Base-by-base conservation (phyloP, 2,329 filamentous ascomycete species). In the Drechslerella dactyloides region DNA sequence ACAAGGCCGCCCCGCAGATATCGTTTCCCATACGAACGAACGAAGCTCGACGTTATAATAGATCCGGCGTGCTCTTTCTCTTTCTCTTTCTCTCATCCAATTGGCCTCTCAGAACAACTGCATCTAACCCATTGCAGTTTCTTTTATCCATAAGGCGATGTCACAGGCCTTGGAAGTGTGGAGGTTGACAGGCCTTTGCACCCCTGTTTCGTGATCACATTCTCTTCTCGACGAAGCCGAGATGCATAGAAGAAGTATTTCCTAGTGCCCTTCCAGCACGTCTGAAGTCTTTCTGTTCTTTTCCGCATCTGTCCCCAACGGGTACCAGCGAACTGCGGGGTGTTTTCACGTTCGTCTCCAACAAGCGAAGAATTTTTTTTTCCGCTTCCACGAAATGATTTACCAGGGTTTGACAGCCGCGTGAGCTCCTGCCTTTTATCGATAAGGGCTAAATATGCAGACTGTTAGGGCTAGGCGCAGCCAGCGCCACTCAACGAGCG, bases 201-300 rank as follows among this genome's bases (percentile, higher is more conserved):
- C 33, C 55, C 68, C 24, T 72, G 68, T 72, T 60, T 72, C 68
- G 68, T 72, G 68, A 72, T 72, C 68, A 59, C 37, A 51, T 65
- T 48, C 44, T 21, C 8, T 51, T 48, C 59, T 55, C 60, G 68
- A 72, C 68, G 53, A 69, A 40, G 17, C 55, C 60, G 30, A 56
- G 53, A 58, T 64, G 60, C 30, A 54, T 19, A 59, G 51, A 59
- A 44, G 57, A 48, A 54, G 61, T 72, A 21, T 11, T 23, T 15
- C n/a, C n/a, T n/a, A n/a, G n/a, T n/a, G 11, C 4, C 7, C 15
- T 19, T 2, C 44, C 44, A 19, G 56, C 40, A 52, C 21, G 10
- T 53, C 6, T 56, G 60, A 65, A 61, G 68, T 44, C 23, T 58
- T 48, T 30, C 52, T 37, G 19, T 13, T 19, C 7, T 48, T 44